Evolutionary conservation across 1,139 yeast species (phyloP), one percentile per base, ranked within the genome.

Genomic region (Wickerhamiella pararugosa): DNA sequence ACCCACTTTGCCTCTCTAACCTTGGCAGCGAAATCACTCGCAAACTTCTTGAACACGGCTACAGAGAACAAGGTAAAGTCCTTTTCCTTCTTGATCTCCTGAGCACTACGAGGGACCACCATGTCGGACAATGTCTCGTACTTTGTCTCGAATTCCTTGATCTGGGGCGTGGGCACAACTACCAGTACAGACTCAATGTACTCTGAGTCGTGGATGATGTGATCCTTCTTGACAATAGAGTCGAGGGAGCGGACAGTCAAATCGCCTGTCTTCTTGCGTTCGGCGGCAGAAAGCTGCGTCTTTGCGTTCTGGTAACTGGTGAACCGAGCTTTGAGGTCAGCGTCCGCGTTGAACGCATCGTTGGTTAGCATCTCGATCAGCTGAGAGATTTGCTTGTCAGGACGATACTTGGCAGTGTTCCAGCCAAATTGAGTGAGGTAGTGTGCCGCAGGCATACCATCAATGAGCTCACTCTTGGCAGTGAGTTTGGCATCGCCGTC

Each of bases 51-150:
- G 71, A 90, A 90, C 48, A 90, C 62, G 5, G 94, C 83, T 15
- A 86, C 90, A 40, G 78, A 71, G 65, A 73, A 86, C 51, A 90
- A 69, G 33, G 67, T 59, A 58, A 66, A 90, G 51, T 87, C 96
- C 37, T 70, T 63, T 61, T 90, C 99, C 45, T 70, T 64, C 9
- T 82, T 68, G 47, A 90, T 70, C 35, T 71, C 64, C 34, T 69
- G 63, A 1, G 96, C 95, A 37, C 87, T 76, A 53, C 97, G 76
- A 45, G 98, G 98, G 37, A 90, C 94, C 40, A 90, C 94, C 68
- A 84, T 80, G 43, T 73, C 69, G 7, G 79, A 67, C 49, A 84
- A 63, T 5, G 84, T 71, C 64, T 90, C 99, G 62, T 92, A 90
- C 21, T 69, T 56, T 47, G 66, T 64, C 47, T 76, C 63, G 55